Percentiles rank a stretch among this genome's conserved stretches.
These are phyloP conservation scores for Daldinia caldariorum DNA, from an alignment of 495 filamentous ascomycete species.

Conservation along the genomic window DNA sequence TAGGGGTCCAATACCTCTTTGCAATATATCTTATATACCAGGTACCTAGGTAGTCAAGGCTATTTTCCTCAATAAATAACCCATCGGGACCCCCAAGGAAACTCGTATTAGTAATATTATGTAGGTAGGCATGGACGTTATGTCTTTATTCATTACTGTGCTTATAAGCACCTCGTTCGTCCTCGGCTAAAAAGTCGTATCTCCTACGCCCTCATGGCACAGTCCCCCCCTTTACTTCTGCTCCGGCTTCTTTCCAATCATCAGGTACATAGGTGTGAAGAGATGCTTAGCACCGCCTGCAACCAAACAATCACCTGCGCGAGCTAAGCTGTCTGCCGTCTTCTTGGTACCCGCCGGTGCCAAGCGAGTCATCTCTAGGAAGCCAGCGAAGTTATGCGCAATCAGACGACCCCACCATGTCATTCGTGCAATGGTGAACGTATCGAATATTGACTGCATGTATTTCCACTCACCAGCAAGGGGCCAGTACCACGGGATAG, in stretches of 20 bases:
- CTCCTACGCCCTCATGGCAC: background rate
- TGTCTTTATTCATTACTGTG: constrained; percentile 41
- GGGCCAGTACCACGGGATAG: constrained; percentile 94
- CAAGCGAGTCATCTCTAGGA: constrained; percentile 76
- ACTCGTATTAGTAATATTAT: constrained; percentile 34
- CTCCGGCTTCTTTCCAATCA: constrained; percentile 92
- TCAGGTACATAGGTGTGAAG: constrained; percentile 99
- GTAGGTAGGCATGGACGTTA: constrained; percentile 20
- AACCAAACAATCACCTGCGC: constrained; percentile 87
- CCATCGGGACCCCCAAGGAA: background rate
- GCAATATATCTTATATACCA: constrained; percentile 2
- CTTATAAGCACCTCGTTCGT: constrained; percentile 35
- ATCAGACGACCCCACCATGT: constrained; percentile 81
- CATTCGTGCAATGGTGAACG: constrained; percentile 89
- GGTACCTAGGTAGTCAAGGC: constrained; percentile 29
- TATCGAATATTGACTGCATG: constrained; percentile 80
- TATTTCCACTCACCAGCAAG: constrained; percentile 82
- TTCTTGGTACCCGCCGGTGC: constrained; percentile 90
- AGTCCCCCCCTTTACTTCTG: constrained; percentile 40
- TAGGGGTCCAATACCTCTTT: constrained; percentile 7
- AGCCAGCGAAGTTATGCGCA: constrained; percentile 82
- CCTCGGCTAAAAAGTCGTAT: background rate
- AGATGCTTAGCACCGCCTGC: constrained; percentile 91
- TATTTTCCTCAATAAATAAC: background rate
- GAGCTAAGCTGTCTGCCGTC: constrained; percentile 88